phyloP scores from a whole-genome alignment of 768 basidiomycete species.

The Podaxis sp. region DNA sequence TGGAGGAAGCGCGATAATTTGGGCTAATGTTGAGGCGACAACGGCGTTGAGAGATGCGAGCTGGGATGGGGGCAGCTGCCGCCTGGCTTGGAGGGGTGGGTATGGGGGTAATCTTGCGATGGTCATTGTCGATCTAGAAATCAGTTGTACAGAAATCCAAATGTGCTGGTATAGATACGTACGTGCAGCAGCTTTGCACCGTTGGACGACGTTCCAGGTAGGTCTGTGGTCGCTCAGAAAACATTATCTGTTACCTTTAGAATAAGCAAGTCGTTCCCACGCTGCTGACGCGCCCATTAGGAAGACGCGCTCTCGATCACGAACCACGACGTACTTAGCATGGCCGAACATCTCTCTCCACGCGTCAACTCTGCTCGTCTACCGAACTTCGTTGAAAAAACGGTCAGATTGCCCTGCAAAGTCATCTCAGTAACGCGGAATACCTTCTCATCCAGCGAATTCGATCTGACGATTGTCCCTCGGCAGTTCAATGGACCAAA shows the following conservation, averaged over 20 bases:
- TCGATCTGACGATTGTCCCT: neutral
- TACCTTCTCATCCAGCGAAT: slow-evolving; percentile 11
- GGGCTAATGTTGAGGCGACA: slow-evolving; percentile 47
- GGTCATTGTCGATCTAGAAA: neutral
- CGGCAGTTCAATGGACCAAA: slow-evolving; percentile 2
- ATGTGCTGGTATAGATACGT: no score
- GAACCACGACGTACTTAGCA: neutral
- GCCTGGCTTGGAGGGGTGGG: slow-evolving; percentile 9
- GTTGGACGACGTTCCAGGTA: no score
- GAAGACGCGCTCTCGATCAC: neutral
- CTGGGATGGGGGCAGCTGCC: slow-evolving; percentile 38
- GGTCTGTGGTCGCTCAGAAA: no score
- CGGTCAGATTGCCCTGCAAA: slow-evolving; percentile 63
- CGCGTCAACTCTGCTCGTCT: slow-evolving; percentile 68
- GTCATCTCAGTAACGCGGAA: slow-evolving; percentile 46
- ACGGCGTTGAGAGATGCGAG: slow-evolving; percentile 45
- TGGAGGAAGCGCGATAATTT: slow-evolving; percentile 48
- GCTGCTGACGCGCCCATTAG: neutral
- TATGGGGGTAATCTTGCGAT: slow-evolving; percentile 10
- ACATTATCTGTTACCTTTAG: no score
- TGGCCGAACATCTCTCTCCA: slow-evolving; percentile 31
- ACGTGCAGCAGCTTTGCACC: no score
- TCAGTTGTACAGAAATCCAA: no score
- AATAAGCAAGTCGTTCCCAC: neutral
- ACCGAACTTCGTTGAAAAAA: slow-evolving; percentile 48